Evolutionary conservation across 2,329 filamentous ascomycete species (phyloP).

Genomic region (Aspergillus fumigatiaffinis): DNA sequence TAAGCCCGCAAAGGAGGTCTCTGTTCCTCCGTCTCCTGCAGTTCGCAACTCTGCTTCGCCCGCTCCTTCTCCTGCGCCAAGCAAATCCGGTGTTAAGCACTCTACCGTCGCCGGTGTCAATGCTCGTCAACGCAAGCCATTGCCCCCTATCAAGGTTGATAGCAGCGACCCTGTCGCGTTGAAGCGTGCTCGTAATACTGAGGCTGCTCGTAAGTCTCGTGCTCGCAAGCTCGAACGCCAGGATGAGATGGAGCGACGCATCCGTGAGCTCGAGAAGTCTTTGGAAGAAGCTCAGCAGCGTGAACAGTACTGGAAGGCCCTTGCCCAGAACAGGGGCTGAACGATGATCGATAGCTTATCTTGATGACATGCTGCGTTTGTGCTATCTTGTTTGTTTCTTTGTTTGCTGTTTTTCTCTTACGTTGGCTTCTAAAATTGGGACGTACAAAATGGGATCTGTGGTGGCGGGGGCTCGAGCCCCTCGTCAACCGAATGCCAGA

Average conservation of each 20-base stretch:
- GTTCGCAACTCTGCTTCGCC: conserved; percentile 39
- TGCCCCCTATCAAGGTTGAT: conserved; percentile 76
- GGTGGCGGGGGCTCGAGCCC: conserved; percentile 36
- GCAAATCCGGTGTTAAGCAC: conserved; percentile 54
- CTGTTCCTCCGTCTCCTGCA: conserved; percentile 18
- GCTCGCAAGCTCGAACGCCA: conserved; percentile 77
- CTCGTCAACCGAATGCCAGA: conserved; percentile 22
- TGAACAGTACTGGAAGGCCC: conserved; percentile 37
- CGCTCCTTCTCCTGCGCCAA: conserved; percentile 37
- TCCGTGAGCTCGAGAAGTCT: conserved; percentile 60
- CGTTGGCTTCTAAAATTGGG: conserved; percentile 5
- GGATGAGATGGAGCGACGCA: conserved; percentile 69
- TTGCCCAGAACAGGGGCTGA: conserved; percentile 24
- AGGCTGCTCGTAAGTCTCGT: conserved; percentile 89
- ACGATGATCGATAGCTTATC: conserved; percentile 15
- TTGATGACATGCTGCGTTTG: conserved; percentile 5
- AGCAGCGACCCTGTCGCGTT: conserved; percentile 70
- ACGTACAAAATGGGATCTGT: conserved; percentile 17
- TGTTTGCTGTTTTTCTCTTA: conserved; percentile 18
- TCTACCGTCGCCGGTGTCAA: conserved; percentile 67
- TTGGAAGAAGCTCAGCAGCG: conserved; percentile 31
- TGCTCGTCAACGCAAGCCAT: conserved; percentile 72
- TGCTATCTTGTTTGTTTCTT: conserved; percentile 12
- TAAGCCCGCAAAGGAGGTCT: conserved; percentile 1
- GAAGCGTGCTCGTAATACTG: conserved; percentile 91